Conservation (phyloP, 1,139 yeast genomes). For the Pichia sp. region DNA sequence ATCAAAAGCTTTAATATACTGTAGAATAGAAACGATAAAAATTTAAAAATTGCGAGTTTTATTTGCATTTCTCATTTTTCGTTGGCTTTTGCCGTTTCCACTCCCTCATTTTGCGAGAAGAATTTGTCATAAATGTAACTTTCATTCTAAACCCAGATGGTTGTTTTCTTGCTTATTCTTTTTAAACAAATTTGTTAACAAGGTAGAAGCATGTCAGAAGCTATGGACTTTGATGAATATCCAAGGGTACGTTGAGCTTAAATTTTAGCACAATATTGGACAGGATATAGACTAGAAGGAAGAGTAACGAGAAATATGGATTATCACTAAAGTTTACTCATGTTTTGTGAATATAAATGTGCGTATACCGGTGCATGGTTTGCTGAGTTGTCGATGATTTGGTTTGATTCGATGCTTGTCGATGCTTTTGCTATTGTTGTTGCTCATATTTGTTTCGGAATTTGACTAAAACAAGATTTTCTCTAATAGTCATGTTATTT, state of each 20-base stretch:
- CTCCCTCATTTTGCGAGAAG: neutral
- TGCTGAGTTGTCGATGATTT: neutral
- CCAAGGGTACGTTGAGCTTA: constrained; percentile 25
- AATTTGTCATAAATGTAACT: neutral
- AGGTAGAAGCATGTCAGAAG: constrained; percentile 22
- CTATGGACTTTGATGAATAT: constrained; percentile 28
- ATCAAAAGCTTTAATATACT: neutral
- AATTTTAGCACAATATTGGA: neutral
- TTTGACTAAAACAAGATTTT: neutral
- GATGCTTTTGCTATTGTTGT: neutral
- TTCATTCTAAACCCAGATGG: neutral
- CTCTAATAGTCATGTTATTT: neutral
- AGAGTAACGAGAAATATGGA: neutral
- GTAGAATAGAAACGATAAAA: neutral
- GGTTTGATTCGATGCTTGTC: constrained; percentile 1
- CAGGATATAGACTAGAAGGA: neutral
- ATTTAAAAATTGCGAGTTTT: neutral
- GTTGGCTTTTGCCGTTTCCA: neutral
- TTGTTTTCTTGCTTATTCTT: neutral
- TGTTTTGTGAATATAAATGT: neutral
- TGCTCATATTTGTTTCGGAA: neutral
- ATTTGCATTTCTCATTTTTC: too few relatives aligned
- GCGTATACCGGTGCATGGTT: neutral
- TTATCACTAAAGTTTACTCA: neutral
- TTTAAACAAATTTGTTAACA: neutral